Evolutionary conservation across 140 eudicot genomes (phyloP).

Genomic region (Cichorium intybus): DNA sequence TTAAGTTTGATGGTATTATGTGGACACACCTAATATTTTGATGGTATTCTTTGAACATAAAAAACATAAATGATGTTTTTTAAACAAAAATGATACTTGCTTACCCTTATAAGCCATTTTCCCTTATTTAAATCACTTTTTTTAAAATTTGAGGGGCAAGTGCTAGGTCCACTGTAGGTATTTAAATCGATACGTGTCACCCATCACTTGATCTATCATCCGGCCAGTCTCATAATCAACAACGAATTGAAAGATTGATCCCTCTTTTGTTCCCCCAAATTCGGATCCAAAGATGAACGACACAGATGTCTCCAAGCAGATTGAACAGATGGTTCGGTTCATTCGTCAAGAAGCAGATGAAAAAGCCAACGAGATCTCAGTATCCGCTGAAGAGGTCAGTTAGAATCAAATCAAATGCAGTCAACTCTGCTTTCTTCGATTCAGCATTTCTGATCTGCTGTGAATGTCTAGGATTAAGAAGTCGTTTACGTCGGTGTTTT

Average conservation of each 20-base stretch:
- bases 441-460: not conserved
- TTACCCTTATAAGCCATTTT: too few relatives aligned
- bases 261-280: not conserved
- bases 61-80: too few relatives aligned
- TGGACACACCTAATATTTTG: too few relatives aligned
- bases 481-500: not conserved
- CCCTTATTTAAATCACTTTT: too few relatives aligned
- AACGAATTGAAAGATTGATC: too few relatives aligned
- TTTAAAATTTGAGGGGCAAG: too few relatives aligned
- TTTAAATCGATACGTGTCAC: too few relatives aligned
- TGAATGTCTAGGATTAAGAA: not conserved
- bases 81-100: too few relatives aligned
- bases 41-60: too few relatives aligned
- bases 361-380: conserved; percentile 77
- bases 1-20: too few relatives aligned
- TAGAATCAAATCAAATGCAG: not conserved
- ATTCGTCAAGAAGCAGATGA: conserved; percentile 76
- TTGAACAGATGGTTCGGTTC: conserved; percentile 73
- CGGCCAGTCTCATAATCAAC: not conserved
- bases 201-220: not conserved
- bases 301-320: conserved; percentile 65
- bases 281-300: conserved; percentile 54
- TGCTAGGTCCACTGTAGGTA: too few relatives aligned
- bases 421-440: not conserved
- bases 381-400: conserved; percentile 50